phyloP scores from a whole-genome alignment of 345 rosid genomes.

The Eucalyptus paniculata region DNA sequence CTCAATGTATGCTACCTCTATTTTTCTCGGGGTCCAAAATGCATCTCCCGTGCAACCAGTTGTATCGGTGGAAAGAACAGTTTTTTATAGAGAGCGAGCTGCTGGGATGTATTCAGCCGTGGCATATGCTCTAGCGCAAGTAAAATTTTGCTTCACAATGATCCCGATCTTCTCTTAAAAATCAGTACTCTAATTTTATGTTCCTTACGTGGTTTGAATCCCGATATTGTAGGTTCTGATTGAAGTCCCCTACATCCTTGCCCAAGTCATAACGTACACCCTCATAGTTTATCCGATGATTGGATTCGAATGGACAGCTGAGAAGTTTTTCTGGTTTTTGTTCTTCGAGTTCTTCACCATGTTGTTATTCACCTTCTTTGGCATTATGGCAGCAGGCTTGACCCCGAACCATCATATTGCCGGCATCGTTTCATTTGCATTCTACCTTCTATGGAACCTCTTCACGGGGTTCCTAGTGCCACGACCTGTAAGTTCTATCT shows the following conservation, averaged over 20 bases:
- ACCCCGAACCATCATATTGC: constrained; percentile 29
- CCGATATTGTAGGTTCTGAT: constrained; percentile 8
- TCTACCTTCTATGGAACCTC: constrained; percentile 21
- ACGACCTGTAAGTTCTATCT: constrained; percentile 8
- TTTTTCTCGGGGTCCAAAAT: constrained; percentile 27
- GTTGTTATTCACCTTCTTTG: constrained; percentile 29
- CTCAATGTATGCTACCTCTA: constrained; percentile 24
- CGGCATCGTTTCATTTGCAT: constrained; percentile 9
- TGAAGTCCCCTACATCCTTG: constrained; percentile 23
- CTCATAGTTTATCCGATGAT: constrained; percentile 25
- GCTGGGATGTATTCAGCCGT: constrained; percentile 45
- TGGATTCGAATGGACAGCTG: constrained; percentile 25
- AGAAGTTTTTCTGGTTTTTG: constrained; percentile 33
- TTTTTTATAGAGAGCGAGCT: constrained; percentile 34
- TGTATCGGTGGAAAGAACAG: constrained; percentile 27
- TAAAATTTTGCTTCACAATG: neutral
- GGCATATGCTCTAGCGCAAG: constrained; percentile 45
- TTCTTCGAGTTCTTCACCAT: constrained; percentile 36
- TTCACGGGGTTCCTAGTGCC: constrained; percentile 33
- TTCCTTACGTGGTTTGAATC: neutral
- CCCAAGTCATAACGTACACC: constrained; percentile 13
- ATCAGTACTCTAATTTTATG: neutral
- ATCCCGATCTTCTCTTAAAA: neutral
- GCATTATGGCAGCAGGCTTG: constrained; percentile 28
- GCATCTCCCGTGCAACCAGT: constrained; percentile 21